Base-by-base conservation (phyloP, 352 stramenopile genomes). In the Globisporangium spinosum region DNA sequence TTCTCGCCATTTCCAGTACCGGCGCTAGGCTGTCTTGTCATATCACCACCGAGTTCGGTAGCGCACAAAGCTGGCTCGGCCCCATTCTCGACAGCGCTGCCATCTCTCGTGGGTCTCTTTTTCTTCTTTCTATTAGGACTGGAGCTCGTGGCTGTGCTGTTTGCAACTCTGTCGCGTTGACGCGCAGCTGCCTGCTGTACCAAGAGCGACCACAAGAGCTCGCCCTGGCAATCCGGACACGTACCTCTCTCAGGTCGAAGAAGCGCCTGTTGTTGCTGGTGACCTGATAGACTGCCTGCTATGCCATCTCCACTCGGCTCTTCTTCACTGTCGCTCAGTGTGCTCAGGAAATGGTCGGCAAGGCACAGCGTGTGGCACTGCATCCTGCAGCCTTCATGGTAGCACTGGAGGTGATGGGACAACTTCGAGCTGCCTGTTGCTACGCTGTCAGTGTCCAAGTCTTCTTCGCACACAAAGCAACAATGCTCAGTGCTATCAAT, bases 391-490 rank as follows among this genome's bases (percentile, higher is more conserved):
- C 57, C 54, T 22, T 32, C n/a, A 65, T 84, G 62, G 51, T 87
- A 89, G 58, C 83, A 91, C 7, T 59, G 45, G 22, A 67, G 25
- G 10, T 34, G 25, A 29, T 15, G 13, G 3, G 13, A 47, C 35
- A 81, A 38, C 13, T 74, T 60, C 10, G 60, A 40, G 29, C 55
- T 60, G 17, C 10, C 27, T 29, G 13, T 49, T 29, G 5, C n/a
- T 23, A 8, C 10, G 65, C 15, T 22, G 1, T 45, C 12, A 29
- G 8, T 35, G 17, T 38, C 0, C 27, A 89, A 27, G 0, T 66
- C 23, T 22, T 69, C 54, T 20, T 88, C 79, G 47, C 83, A 91
- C 10, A 89, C 75, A 59, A 76, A 89, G 61, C 83, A 84, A 32
- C 27, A 23, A 12, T 2, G 9, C n/a, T 47, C 62, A 9, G 10